Percentiles rank a stretch among this genome's conserved stretches.
phyloP scores from a whole-genome alignment of 352 stramenopile genomes.

The Phytophthora meadii region DNA sequence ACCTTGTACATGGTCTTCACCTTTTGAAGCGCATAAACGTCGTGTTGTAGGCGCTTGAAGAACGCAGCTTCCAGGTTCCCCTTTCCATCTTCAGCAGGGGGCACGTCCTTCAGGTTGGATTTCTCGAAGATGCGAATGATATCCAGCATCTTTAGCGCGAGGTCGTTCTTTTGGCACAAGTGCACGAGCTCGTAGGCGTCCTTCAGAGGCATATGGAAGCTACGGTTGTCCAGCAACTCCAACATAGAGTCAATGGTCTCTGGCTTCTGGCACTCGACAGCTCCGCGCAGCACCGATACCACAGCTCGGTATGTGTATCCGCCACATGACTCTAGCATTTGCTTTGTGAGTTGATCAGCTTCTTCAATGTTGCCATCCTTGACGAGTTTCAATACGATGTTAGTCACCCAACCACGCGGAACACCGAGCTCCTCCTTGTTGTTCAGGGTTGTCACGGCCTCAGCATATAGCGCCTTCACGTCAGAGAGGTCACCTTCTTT shows the following conservation, averaged over 20 bases:
- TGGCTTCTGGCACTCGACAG: conserved; percentile 31
- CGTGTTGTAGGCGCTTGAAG: conserved; percentile 23
- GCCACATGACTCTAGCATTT: conserved; percentile 51
- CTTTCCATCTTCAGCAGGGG: conserved; percentile 33
- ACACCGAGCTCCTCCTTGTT: conserved; percentile 36
- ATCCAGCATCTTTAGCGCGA: conserved; percentile 46
- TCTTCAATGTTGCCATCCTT: conserved; percentile 46
- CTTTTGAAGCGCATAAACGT: conserved; percentile 46
- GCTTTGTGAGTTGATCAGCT: conserved; percentile 39
- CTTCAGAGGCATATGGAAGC: conserved; percentile 45
- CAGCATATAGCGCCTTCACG: conserved; percentile 54
- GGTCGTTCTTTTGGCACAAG: conserved; percentile 49
- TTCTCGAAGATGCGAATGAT: conserved; percentile 61
- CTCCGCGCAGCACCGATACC: conserved; percentile 49
- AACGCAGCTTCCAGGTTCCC: conserved; percentile 36
- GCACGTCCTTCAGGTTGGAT: conserved; percentile 42
- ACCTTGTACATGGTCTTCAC: conserved; percentile 67
- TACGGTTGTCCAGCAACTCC: conserved; percentile 47
- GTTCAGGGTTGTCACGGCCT: conserved; percentile 47
- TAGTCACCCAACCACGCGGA: conserved; percentile 53
- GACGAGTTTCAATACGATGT: conserved; percentile 51
- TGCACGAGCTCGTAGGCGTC: conserved; percentile 69
- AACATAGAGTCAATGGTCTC: conserved; percentile 41
- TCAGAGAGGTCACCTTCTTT: conserved; percentile 46
- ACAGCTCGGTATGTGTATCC: conserved; percentile 54